Evolutionary conservation across 2,329 filamentous ascomycete species (phyloP).

Genomic region (Ceratocystis diversiconidia): DNA sequence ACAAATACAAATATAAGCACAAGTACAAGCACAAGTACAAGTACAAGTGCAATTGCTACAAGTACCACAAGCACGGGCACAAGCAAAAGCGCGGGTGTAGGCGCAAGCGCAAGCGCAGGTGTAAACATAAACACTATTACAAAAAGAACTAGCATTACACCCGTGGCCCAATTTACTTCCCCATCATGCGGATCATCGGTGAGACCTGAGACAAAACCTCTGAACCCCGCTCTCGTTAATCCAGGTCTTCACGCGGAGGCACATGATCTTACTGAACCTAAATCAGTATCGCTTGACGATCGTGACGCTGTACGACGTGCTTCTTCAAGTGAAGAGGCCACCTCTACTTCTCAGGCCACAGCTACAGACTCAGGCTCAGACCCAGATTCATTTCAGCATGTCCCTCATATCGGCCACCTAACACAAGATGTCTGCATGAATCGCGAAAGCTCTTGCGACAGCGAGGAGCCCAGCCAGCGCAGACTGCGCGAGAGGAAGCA

Average conservation of each 20-base stretch:
- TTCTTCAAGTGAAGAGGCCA: not conserved
- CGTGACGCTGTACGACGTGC: not conserved
- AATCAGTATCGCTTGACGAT: not conserved
- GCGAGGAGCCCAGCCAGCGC: not conserved
- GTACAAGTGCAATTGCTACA: too few species aligned
- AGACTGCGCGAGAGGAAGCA: conserved; percentile 1
- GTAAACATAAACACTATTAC: too few species aligned
- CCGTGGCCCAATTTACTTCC: too few species aligned
- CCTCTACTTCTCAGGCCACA: not conserved
- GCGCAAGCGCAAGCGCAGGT: too few species aligned
- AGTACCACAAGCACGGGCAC: too few species aligned
- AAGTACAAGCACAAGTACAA: too few species aligned
- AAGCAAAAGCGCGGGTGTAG: too few species aligned
- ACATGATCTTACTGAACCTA: not conserved
- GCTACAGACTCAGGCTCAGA: not conserved
- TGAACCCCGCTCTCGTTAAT: too few species aligned
- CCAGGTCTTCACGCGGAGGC: too few species aligned
- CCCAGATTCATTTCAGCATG: not conserved
- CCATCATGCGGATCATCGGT: too few species aligned
- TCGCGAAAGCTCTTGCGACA: not conserved
- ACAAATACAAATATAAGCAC: not conserved
- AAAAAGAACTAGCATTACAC: too few species aligned
- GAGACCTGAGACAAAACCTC: too few species aligned
- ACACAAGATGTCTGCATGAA: not conserved
- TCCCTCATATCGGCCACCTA: not conserved